Base-by-base conservation (phyloP, 345 rosid species). In the Eucalyptus regnans region DNA sequence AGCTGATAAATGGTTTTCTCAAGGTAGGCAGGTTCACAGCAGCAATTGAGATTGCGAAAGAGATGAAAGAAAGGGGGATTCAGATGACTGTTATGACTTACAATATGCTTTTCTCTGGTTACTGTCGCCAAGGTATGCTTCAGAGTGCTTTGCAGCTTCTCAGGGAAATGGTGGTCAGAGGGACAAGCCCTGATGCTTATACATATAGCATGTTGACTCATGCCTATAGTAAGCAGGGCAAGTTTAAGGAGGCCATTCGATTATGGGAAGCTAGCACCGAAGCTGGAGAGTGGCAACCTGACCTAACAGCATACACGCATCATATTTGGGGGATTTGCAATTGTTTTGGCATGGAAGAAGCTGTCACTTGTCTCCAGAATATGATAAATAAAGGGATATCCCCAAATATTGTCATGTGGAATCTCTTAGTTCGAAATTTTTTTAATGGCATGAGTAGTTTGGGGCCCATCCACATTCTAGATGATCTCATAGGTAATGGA, bases 321-420 rank as follows among this genome's bases (percentile, higher is more conserved):
- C 92, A 95, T 90, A 88, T 96, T 23, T 92, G 96, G 95, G 97
- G 97, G 17, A 89, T 96, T 20, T 95, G 97, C 91, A 92, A 92
- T 31, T 93, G 84, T 89, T 81, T 88, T 90, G 92, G 96, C 60
- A 33, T 90, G 71, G 97, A 95, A 50, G 96, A 92, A 76, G 96
- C 94, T 71, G 62, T 90, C 29, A 13, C 49, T 62, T 90, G 91
- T 90, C 92, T 96, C 66, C 92, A 93, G 79, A 94, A 91, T 92
- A 94, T 95, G 96, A 58, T 94, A 85, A 90, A 88, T 44, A 91
- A 91, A 89, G 93, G 94, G 86, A 87, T 94, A 87, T 91, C 60
- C 87, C 97, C 99, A 50, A 95, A 94, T 92, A 80, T 88, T 58
- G 95, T 93, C 89, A 92, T 96, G 48, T 95, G 99, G 98, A 94